A percentile compares a stretch with the other conserved stretches of the same genome.
Conservation (phyloP, 2,329 filamentous ascomycete species). For the Colletotrichum musae region DNA sequence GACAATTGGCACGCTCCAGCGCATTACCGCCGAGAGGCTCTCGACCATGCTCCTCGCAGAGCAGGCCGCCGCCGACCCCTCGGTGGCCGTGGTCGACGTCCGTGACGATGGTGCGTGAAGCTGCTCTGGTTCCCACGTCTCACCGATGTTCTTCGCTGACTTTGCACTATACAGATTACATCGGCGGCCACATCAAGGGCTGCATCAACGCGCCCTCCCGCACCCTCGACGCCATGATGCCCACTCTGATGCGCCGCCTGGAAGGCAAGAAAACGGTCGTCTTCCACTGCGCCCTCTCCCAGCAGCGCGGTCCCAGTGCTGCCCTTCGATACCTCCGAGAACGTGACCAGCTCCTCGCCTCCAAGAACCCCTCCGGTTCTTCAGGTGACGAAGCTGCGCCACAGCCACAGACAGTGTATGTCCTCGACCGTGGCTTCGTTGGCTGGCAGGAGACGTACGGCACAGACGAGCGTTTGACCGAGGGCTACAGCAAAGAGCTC, state of each 20-base stretch:
- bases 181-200: slow-evolving; percentile 89
- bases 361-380: slow-evolving; percentile 30
- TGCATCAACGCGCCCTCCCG: slow-evolving; percentile 82
- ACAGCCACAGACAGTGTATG: slow-evolving; percentile 79
- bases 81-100: slow-evolving; percentile 87
- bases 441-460: slow-evolving; percentile 92
- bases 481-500: slow-evolving; percentile 86
- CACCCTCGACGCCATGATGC: slow-evolving; percentile 81
- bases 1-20: slow-evolving; percentile 74
- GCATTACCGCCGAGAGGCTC: slow-evolving; percentile 79
- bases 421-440: slow-evolving; percentile 87
- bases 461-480: slow-evolving; percentile 83
- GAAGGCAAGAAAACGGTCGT: slow-evolving; percentile 86
- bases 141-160: background rate
- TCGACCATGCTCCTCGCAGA: slow-evolving; percentile 73
- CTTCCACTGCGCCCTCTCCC: slow-evolving; percentile 94
- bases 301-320: slow-evolving; percentile 89
- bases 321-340: slow-evolving; percentile 85
- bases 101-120: slow-evolving; percentile 78
- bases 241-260: slow-evolving; percentile 85
- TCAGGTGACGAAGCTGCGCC: slow-evolving; percentile 18
- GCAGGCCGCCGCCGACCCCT: slow-evolving; percentile 55
- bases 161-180: slow-evolving; percentile 73
- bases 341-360: slow-evolving; percentile 65
- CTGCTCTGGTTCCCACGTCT: slow-evolving; percentile 6